Conservation (phyloP, 23 red algal species). For the Agarophyton chilense region DNA sequence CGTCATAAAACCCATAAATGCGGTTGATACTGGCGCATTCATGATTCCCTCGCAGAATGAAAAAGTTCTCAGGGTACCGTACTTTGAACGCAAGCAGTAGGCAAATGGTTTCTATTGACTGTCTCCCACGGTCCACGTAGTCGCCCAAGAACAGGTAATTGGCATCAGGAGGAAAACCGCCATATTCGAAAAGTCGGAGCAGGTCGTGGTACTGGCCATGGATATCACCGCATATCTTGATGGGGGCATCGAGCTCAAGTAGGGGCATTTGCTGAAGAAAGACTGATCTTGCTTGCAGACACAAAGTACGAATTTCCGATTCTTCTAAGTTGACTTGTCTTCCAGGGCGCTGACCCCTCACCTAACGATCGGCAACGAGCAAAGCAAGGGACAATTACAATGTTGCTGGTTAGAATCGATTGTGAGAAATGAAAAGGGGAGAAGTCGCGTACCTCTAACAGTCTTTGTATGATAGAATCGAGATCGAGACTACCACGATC, state of each 20-base stretch:
- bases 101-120: constrained; percentile 98
- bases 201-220: constrained; percentile 99
- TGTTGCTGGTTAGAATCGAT: background rate
- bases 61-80: constrained; percentile 99
- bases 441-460: constrained; percentile 77
- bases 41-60: constrained; percentile 99
- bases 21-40: constrained; percentile 99
- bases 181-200: constrained; percentile 98
- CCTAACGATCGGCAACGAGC: background rate
- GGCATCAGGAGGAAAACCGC: constrained; percentile 95
- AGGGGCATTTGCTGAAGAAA: constrained; percentile 92
- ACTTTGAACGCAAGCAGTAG: constrained; percentile 99
- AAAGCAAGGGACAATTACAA: background rate
- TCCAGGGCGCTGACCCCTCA: constrained; percentile 81
- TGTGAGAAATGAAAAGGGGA: background rate
- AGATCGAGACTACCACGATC: constrained; percentile 78
- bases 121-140: constrained; percentile 98
- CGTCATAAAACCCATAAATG: constrained; percentile 99
- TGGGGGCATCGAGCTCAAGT: constrained; percentile 96
- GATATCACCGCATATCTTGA: constrained; percentile 99
- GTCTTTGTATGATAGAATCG: constrained; percentile 88
- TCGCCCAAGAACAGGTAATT: constrained; percentile 99
- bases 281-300: constrained; percentile 86
- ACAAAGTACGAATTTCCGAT: constrained; percentile 88
- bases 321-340: constrained; percentile 92